Base-by-base conservation (phyloP, 768 basidiomycete species). In the Leucosporidium scottii region DNA sequence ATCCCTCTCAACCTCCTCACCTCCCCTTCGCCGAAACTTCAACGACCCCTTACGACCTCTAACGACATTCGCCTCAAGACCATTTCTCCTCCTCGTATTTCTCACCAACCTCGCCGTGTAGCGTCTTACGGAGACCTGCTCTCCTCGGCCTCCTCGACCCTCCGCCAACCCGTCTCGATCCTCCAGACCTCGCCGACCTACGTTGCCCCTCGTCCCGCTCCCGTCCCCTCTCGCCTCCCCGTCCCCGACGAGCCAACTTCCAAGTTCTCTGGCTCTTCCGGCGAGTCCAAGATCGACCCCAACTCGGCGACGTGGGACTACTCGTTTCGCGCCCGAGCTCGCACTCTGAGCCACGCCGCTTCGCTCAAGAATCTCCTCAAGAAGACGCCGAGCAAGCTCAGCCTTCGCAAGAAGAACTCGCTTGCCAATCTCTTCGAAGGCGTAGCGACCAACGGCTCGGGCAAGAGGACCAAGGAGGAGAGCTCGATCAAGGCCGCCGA, bases 181-280 rank as follows among this genome's bases (percentile, higher is more conserved):
- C 53, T 54, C 53, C 53, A 54, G 5, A 54, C 53, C 27, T 8
- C 25, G n/a, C 18, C 53, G 28, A 47, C 30, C 59, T 17, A 44
- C 64, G 49, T 53, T 2, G 51, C 27, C 20, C 34, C 31, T 20
- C 53, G 59, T 8, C 51, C 34, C 15, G 44, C 59, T 2, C 20
- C 53, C n/a, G 48, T 31, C 34, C 36, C 49, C 44, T 21, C n/a
- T 10, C 39, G 31, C 55, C 69, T 67, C 7, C 25, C 50, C 0
- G 21, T 49, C 0, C 69, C 69, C 25, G 25, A 28, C 63, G 65
- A 64, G 10, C 66, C 47, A 5, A 56, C 39, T n/a, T 59, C 56
- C 27, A 71, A 71, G 31, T 71, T 71, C 47, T 67, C 65, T 21
- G 69, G 58, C 20, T 70, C 69, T 15, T 63, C 65, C 17, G 49